Conservation (phyloP, 352 stramenopile genomes). For the Pythium brassicae region DNA sequence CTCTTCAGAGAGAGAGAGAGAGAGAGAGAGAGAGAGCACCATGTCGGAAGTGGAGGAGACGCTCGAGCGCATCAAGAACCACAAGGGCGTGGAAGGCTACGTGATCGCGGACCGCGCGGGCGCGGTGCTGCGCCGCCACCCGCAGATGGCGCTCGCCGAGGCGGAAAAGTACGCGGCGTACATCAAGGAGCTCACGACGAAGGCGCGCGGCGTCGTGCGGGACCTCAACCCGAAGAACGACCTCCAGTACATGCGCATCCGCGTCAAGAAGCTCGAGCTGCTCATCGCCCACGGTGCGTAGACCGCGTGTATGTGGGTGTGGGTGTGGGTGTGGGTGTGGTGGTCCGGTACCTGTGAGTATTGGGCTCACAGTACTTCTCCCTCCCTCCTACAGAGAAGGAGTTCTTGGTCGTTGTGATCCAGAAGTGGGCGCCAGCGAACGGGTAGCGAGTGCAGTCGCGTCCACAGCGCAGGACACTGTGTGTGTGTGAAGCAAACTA, state of each 20-base stretch:
- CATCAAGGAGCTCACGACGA: conserved; percentile 89
- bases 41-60: conserved; percentile 94
- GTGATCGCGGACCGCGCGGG: conserved; percentile 92
- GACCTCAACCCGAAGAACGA: conserved; percentile 96
- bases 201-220: conserved; percentile 88
- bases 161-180: conserved; percentile 90
- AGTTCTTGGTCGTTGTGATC: conserved; percentile 94
- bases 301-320: not conserved
- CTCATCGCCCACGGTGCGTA: conserved; percentile 87
- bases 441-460: no score
- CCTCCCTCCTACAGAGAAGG: conserved; percentile 49
- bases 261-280: conserved; percentile 91
- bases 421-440: conserved; percentile 86
- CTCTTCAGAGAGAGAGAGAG: not conserved
- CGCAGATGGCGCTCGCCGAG: conserved; percentile 86
- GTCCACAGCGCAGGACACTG: not conserved
- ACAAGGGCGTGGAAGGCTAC: conserved; percentile 93
- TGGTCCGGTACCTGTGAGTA: no score
- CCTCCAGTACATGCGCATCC: conserved; percentile 91
- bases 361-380: not conserved
- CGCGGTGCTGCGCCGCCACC: conserved; percentile 85
- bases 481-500: not conserved
- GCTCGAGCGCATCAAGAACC: conserved; percentile 93
- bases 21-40: not conserved
- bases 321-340: not conserved